Base-by-base conservation (phyloP, 768 basidiomycete species). In the Amanita subjunquillea region DNA sequence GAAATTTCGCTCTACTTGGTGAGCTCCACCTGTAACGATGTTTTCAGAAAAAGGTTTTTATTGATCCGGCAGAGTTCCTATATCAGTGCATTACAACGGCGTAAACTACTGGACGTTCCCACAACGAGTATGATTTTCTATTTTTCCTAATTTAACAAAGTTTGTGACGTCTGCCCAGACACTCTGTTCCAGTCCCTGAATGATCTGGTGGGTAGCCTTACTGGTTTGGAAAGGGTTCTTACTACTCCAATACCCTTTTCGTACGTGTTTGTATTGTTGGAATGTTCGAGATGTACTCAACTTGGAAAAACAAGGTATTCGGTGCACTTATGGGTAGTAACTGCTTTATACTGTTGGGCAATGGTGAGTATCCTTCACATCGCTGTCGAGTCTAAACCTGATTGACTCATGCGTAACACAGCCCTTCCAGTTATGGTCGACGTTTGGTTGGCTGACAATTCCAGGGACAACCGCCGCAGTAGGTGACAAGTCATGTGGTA, bases 191-290 rank as follows among this genome's bases (percentile, higher is more conserved):
- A 55, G 2, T 62, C 80, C 3, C 62, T 86, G 7, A 77, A 72
- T 57, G 71, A 74, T 54, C 72, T 85, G 20, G 78, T 82, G 3
- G 83, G 86, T 51, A 75, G 78, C 27, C 67, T 87, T 45, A 85
- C 84, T 9, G 81, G 82, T 3, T 69, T 87, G 1, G 85, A 88
- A 59, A 70, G 86, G 39, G 85, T 87, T 55, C 70, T 88, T 4
- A 87, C 84, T 0, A 85, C 84, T 1, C 85, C 85, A 3, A 85
- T 88, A 42, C 86, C 85, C 8, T 87, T 84, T 66, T 86, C 83
- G 77, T 85, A 57, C 39, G 45, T 54, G 13, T 49, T 22, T 46
- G 53, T 9, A 39, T 29, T 4, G 32, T 27, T 37, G 36, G 30
- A 41, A 32, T 36, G 54, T 44, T 51, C 36, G 38, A 25, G 12